A percentile compares a stretch with the other conserved stretches of the same genome.
Conservation (phyloP, 1,284 basidiomycete genomes). For the Ganoderma lucidum region DNA sequence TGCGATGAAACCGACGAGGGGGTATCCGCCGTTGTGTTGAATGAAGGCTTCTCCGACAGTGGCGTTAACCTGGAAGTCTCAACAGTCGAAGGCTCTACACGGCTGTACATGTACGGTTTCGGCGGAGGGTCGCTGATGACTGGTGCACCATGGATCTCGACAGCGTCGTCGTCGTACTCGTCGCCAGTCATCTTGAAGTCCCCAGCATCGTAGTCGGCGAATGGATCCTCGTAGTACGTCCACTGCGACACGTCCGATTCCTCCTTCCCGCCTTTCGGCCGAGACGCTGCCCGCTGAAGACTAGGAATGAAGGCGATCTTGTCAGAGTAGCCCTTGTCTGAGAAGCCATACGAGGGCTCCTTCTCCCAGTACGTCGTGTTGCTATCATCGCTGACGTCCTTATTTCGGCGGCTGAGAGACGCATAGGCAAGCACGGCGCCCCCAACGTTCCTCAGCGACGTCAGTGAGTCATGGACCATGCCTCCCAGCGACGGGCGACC, state of each 20-base stretch:
- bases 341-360: conserved; percentile 44
- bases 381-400: conserved; percentile 43
- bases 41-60: conserved; percentile 39
- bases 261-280: conserved; percentile 48
- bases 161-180: conserved; percentile 38
- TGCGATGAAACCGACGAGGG: conserved; percentile 35
- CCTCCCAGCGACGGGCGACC: conserved; percentile 40
- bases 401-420: conserved; percentile 46
- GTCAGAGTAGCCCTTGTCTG: conserved; percentile 46
- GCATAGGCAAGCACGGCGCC: conserved; percentile 43
- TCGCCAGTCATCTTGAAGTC: conserved; percentile 38
- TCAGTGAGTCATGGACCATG: conserved; percentile 42
- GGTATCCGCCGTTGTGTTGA: conserved; percentile 35
- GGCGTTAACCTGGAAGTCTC: conserved; percentile 43
- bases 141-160: conserved; percentile 30
- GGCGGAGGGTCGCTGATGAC: conserved; percentile 41
- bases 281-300: conserved; percentile 31
- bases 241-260: conserved; percentile 45
- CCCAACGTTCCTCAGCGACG: conserved; percentile 61
- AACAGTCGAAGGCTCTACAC: conserved; percentile 36
- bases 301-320: conserved; percentile 45
- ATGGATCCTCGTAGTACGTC: conserved; percentile 61
- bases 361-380: conserved; percentile 50
- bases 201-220: conserved; percentile 56
- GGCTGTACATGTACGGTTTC: conserved; percentile 37